Conservation (phyloP, 2,329 filamentous ascomycete genomes). For the Sphaerulina musiva region DNA sequence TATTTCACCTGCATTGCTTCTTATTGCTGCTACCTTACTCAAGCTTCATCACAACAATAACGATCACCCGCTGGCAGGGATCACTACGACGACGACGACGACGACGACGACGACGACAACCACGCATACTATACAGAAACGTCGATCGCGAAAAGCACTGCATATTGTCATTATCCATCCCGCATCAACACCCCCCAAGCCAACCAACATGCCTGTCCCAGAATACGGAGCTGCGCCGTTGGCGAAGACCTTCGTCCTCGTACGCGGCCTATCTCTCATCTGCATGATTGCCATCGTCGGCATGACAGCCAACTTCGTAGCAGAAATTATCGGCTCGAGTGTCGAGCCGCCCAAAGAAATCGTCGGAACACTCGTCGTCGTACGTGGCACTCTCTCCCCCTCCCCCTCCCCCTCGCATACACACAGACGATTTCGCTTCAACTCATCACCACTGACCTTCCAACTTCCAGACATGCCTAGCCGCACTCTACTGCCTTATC, state of each 20-base stretch:
- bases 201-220: constrained; percentile 46
- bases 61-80: constrained; percentile 27
- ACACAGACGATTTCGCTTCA: neutral
- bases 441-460: neutral
- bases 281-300: constrained; percentile 72
- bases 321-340: constrained; percentile 61
- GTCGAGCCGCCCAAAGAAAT: constrained; percentile 64
- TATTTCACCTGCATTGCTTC: neutral
- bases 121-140: constrained; percentile 7
- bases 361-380: constrained; percentile 70
- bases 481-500: constrained; percentile 64
- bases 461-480: constrained; percentile 60
- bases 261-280: constrained; percentile 63
- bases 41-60: constrained; percentile 3
- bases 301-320: constrained; percentile 74
- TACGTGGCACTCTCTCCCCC: constrained; percentile 45
- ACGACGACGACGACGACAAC: constrained; percentile 9
- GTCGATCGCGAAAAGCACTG: constrained; percentile 9
- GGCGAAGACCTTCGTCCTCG: constrained; percentile 69
- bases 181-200: neutral
- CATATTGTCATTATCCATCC: constrained; percentile 2
- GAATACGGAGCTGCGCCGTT: constrained; percentile 60
- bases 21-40: neutral
- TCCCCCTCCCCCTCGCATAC: too few relatives aligned
- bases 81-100: constrained; percentile 9